Evolutionary conservation across 2,329 filamentous ascomycete genomes (phyloP), one percentile per base, ranked within the genome.

Genomic region (Endocalyx cinctus): DNA sequence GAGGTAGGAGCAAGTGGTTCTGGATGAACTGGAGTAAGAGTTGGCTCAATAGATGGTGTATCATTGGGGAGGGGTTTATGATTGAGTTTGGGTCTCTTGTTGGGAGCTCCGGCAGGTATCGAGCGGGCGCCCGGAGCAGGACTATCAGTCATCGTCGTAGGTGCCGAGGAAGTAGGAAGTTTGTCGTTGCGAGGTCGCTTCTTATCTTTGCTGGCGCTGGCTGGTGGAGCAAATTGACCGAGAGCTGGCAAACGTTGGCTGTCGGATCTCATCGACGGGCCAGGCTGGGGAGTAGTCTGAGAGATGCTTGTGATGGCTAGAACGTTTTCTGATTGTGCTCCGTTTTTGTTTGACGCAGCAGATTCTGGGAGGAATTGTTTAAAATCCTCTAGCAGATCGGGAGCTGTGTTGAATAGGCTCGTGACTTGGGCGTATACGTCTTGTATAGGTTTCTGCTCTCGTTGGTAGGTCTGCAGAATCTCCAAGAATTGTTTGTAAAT

Each of bases 401-500:
- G 90, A 0, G 94, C 92, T 5, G 84, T 84, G 55, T 87, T 88
- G 66, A 98, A 98, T 1, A 98, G 70, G 19, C 84, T 84, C 1
- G 94, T 98, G 16, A 98, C 92, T 60, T 98, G 92, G 2, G 87
- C 85, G 59, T 98, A 98, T 4, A 98, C 92, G 60, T 98, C 92
- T 58, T 96, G 89, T 23, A 98, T 98, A 0, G 92, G 94, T 57
- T 97, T 97, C 33, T 92, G 94, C 59, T 98, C 92, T 37, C 92
- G 79, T 61, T 98, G 92, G 52, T 98, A 98, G 3, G 92, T 98
- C 62, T 98, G 92, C 28, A 98, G 69, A 30, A 98, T 98, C 59
- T 98, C 92, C 18, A 98, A 74, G 55, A 98, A 98, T 56, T 98
- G 90, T 61, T 98, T 98, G 69, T 98, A 98, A 42, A 98, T 97